Evolutionary conservation across 164 flowering plant species (phyloP).

Genomic region (Nelumbo lutea): DNA sequence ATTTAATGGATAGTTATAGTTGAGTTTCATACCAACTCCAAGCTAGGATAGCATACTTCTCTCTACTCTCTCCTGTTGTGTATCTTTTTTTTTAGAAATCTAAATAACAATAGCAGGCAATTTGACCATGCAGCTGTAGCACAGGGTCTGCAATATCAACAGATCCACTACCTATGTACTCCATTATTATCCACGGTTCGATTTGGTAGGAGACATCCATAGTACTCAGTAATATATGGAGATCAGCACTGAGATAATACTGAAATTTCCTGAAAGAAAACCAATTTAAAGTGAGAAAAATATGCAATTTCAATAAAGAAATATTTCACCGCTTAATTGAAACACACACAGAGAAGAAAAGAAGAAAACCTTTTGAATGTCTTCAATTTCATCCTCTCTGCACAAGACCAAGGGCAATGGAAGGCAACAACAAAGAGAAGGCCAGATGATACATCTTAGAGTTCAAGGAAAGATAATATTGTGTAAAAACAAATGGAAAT

Average conservation of each 20-base stretch:
- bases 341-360: not conserved
- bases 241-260: slow-evolving; percentile 92
- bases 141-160: slow-evolving; percentile 30
- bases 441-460: not conserved
- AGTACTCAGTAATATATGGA: slow-evolving; percentile 88
- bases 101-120: too few relatives aligned
- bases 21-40: too few relatives aligned
- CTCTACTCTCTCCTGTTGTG: too few relatives aligned
- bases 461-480: too few relatives aligned
- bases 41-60: too few relatives aligned
- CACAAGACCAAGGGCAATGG: slow-evolving; percentile 13
- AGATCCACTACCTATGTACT: slow-evolving; percentile 99
- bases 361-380: slow-evolving; percentile 83
- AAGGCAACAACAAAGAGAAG: not conserved
- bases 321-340: not conserved
- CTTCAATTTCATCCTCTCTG: slow-evolving; percentile 99
- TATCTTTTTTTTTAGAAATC: too few relatives aligned
- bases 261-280: slow-evolving; percentile 82
- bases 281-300: slow-evolving; percentile 3
- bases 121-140: too few relatives aligned
- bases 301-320: not conserved
- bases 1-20: too few relatives aligned
- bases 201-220: slow-evolving; percentile 94
- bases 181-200: slow-evolving; percentile 97
- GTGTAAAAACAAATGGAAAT: too few relatives aligned